phyloP scores from a whole-genome alignment of 2,329 filamentous ascomycete species.

The Cercospora berteroae region DNA sequence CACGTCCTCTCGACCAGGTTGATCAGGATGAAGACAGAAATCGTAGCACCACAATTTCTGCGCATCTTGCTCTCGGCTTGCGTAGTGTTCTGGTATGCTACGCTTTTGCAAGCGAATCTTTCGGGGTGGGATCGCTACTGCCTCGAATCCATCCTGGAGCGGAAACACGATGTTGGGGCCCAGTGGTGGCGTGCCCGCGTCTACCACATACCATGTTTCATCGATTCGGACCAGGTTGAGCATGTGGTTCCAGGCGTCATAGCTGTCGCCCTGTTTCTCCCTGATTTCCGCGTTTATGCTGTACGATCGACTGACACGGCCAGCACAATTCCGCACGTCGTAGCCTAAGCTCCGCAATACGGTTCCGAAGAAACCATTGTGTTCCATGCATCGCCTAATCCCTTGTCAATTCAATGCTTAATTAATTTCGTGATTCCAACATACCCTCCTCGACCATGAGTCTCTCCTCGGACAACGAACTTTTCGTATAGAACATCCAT shows the following conservation, averaged over 20 bases:
- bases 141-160: conserved; percentile 32
- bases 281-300: conserved; percentile 23
- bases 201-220: conserved; percentile 35
- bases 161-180: conserved; percentile 42
- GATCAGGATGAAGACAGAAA: conserved; percentile 29
- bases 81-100: conserved; percentile 27
- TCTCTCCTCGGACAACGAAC: conserved; percentile 43
- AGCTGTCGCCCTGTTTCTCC: conserved; percentile 26
- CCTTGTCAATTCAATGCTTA: background rate
- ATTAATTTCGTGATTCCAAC: background rate
- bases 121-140: conserved; percentile 14
- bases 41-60: conserved; percentile 49
- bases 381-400: conserved; percentile 56
- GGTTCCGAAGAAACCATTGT: conserved; percentile 53
- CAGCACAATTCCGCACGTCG: conserved; percentile 42
- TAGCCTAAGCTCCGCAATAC: conserved; percentile 55
- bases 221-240: conserved; percentile 44
- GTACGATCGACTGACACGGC: conserved; percentile 39
- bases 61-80: conserved; percentile 23
- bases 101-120: conserved; percentile 30
- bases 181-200: conserved; percentile 44
- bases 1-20: conserved; percentile 35
- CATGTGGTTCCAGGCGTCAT: conserved; percentile 44
- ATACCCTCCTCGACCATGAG: conserved; percentile 50
- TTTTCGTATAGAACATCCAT: conserved; percentile 54